Conservation (phyloP, 495 filamentous ascomycete species). For the Penicillium canariense region DNA sequence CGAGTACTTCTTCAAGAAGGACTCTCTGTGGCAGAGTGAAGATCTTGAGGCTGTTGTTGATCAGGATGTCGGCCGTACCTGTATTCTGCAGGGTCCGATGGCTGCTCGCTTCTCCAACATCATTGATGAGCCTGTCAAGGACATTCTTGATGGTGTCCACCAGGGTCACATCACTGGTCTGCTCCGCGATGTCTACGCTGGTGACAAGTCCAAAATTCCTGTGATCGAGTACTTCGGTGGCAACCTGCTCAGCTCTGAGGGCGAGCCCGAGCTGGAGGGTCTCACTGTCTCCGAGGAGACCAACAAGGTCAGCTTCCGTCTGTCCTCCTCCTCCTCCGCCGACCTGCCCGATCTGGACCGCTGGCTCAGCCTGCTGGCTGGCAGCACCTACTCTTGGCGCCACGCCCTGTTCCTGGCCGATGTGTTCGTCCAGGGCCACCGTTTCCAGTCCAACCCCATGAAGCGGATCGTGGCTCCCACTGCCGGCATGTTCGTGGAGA, state of each 20-base stretch:
- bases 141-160: constrained; percentile 89
- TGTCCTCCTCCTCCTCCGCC: constrained; percentile 68
- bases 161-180: constrained; percentile 76
- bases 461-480: constrained; percentile 84
- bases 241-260: constrained; percentile 54
- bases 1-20: constrained; percentile 99
- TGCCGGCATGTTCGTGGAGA: constrained; percentile 83
- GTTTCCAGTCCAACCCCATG: constrained; percentile 96
- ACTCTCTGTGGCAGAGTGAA: constrained; percentile 99
- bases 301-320: constrained; percentile 73
- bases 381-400: constrained; percentile 79
- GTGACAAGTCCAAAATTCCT: constrained; percentile 71
- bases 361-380: constrained; percentile 90
- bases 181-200: constrained; percentile 74
- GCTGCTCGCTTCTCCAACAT: constrained; percentile 85
- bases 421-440: constrained; percentile 90
- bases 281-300: constrained; percentile 72
- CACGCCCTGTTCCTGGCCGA: constrained; percentile 98
- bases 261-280: constrained; percentile 72
- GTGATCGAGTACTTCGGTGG: constrained; percentile 94
- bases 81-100: constrained; percentile 94
- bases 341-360: constrained; percentile 72
- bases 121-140: constrained; percentile 88
- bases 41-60: constrained; percentile 92
- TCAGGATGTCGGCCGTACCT: constrained; percentile 91